These are phyloP conservation scores for Oryza rufipogon DNA, from an alignment of 176 grass and related monocot species.

Conservation along the genomic window DNA sequence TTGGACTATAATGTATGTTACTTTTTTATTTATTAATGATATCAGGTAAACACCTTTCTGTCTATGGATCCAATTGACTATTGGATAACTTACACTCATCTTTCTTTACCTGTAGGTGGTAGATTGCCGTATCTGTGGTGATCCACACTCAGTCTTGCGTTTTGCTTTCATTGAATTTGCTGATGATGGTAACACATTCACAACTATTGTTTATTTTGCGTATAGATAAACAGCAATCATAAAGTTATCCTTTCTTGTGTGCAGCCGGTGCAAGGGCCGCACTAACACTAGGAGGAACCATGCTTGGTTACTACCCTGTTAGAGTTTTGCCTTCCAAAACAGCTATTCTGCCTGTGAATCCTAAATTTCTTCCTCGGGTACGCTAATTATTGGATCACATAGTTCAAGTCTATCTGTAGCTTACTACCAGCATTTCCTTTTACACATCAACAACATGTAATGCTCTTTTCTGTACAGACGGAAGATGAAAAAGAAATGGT, in stretches of 20 bases:
- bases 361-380: slow-evolving; percentile 88
- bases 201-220: slow-evolving; percentile 22
- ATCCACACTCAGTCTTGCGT: slow-evolving; percentile 82
- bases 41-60: not conserved
- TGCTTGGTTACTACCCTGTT: slow-evolving; percentile 83
- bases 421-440: slow-evolving; percentile 7
- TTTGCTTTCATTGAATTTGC: slow-evolving; percentile 97
- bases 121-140: slow-evolving; percentile 94
- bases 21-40: not conserved
- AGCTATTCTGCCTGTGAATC: slow-evolving; percentile 89
- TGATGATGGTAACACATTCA: slow-evolving; percentile 65
- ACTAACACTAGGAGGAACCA: slow-evolving; percentile 68
- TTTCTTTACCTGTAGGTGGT: slow-evolving; percentile 62
- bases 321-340: slow-evolving; percentile 96
- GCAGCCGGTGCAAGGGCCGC: slow-evolving; percentile 81
- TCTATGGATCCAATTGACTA: not conserved
- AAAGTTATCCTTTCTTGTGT: slow-evolving; percentile 37
- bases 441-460: not conserved
- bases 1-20: not conserved
- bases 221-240: slow-evolving; percentile 23
- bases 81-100: slow-evolving; percentile 30
- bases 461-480: slow-evolving; percentile 52
- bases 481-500: slow-evolving; percentile 92
- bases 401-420: not conserved
- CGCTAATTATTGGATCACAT: slow-evolving; percentile 23